A percentile compares a stretch with the other conserved stretches of the same genome.
Conservation (phyloP, 1,139 yeast genomes). For the Saccharomyces hybrid region DNA sequence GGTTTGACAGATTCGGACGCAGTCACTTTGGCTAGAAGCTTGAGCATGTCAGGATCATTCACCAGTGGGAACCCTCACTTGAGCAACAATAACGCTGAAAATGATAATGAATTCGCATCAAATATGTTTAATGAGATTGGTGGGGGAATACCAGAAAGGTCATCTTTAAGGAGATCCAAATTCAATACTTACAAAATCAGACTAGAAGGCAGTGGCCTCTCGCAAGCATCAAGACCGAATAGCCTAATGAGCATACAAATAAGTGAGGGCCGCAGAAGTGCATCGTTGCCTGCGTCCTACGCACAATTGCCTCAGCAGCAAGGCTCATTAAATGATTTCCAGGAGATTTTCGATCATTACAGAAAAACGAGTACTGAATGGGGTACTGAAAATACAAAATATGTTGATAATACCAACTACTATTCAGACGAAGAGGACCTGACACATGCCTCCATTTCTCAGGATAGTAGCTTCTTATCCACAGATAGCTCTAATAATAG, state of each 20-base stretch:
- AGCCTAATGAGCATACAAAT: background rate
- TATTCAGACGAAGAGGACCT: slow-evolving; percentile 3
- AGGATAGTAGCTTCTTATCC: slow-evolving; percentile 4
- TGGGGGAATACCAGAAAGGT: slow-evolving; percentile 14
- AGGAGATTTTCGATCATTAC: slow-evolving; percentile 27
- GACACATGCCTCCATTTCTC: slow-evolving; percentile 1
- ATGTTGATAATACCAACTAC: slow-evolving; percentile 2
- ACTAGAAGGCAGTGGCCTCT: background rate
- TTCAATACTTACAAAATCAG: slow-evolving; percentile 27
- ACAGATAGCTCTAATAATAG: slow-evolving; percentile 4
- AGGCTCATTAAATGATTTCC: slow-evolving; percentile 18
- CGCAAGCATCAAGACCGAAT: background rate
- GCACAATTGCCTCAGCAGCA: background rate
- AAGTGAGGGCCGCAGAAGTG: background rate
- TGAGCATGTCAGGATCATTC: slow-evolving; percentile 33
- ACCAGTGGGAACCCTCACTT: slow-evolving; percentile 5
- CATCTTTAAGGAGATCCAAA: slow-evolving; percentile 28
- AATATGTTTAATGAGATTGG: background rate
- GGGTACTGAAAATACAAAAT: slow-evolving; percentile 7
- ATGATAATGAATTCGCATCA: slow-evolving; percentile 2
- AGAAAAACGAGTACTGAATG: slow-evolving; percentile 16
- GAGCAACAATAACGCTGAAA: slow-evolving; percentile 5
- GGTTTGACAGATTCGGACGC: slow-evolving; percentile 72
- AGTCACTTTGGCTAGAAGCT: slow-evolving; percentile 62
- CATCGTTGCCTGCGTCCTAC: background rate